Conservation (phyloP, 306 rosid genomes). For the Leucaena leucocephala region DNA sequence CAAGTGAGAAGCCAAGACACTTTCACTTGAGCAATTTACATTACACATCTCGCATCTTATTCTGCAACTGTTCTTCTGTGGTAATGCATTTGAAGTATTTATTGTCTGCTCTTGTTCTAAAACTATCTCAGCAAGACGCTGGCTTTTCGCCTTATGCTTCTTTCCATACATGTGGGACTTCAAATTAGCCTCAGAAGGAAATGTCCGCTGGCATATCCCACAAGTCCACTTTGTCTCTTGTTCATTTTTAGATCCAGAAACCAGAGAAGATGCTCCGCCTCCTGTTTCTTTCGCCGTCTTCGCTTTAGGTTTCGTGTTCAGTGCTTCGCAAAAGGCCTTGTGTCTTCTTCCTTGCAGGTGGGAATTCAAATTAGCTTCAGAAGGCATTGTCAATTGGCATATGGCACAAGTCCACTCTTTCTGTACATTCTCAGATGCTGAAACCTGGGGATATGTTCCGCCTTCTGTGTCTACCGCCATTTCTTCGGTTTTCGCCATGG, state of each 20-base stretch:
- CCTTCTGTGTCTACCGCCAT: background rate
- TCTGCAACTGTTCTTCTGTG: slow-evolving; percentile 19
- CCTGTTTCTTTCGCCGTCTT: background rate
- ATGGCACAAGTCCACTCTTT: slow-evolving; percentile 58
- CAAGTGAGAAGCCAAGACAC: background rate
- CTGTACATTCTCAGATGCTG: slow-evolving; percentile 37
- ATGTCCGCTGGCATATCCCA: slow-evolving; percentile 46
- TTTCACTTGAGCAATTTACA: background rate
- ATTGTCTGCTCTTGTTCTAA: slow-evolving; percentile 19
- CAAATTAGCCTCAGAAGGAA: background rate
- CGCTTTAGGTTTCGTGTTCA: slow-evolving; percentile 30
- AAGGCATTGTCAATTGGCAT: slow-evolving; percentile 38
- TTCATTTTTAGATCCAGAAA: slow-evolving; percentile 5
- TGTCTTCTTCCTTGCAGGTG: slow-evolving; percentile 50
- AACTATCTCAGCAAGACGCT: background rate
- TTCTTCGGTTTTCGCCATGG: background rate
- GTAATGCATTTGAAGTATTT: background rate
- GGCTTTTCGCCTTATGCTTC: slow-evolving; percentile 45
- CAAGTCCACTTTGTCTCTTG: slow-evolving; percentile 53
- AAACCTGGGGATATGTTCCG: slow-evolving; percentile 33
- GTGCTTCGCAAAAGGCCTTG: slow-evolving; percentile 37
- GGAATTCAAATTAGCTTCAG: slow-evolving; percentile 2
- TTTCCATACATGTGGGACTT: slow-evolving; percentile 36
- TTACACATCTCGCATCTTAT: background rate
- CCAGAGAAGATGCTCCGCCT: background rate